A percentile compares a stretch with the other conserved stretches of the same genome.
These are phyloP conservation scores for Paradendryphiella salina DNA, from an alignment of 2,329 filamentous ascomycete genomes.

Conservation along the genomic window DNA sequence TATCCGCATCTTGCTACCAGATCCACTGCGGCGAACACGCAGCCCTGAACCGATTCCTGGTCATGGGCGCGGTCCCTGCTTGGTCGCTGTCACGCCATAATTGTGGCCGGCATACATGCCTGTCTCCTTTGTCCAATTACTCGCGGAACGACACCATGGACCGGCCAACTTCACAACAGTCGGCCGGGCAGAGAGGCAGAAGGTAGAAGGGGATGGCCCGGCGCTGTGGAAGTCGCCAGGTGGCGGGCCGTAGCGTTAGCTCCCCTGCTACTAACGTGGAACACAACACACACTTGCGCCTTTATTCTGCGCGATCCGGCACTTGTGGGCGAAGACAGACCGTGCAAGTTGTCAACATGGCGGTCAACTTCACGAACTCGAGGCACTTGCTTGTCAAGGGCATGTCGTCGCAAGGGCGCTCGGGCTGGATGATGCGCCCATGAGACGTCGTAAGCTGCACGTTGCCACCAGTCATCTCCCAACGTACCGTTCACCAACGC, in stretches of 20 bases:
- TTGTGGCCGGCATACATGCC: slow-evolving; percentile 4
- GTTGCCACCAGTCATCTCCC: slow-evolving; percentile 23
- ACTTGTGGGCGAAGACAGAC: not conserved
- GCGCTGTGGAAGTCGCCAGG: slow-evolving; percentile 13
- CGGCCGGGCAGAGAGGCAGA: not conserved
- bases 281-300: not conserved
- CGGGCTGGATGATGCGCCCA: slow-evolving; percentile 13
- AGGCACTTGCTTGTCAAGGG: slow-evolving; percentile 1
- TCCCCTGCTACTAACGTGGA: slow-evolving; percentile 18
- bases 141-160: not conserved
- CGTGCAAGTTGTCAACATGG: not conserved
- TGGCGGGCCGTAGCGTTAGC: slow-evolving; percentile 25
- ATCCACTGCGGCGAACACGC: not conserved
- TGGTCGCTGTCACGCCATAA: not conserved
- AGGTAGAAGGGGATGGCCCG: slow-evolving; percentile 3
- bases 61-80: not conserved
- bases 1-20: not conserved
- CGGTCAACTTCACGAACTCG: slow-evolving; percentile 1
- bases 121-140: slow-evolving; percentile 2
- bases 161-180: slow-evolving; percentile 3
- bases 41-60: not conserved
- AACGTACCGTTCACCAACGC: slow-evolving; percentile 5
- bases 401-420: slow-evolving; percentile 3
- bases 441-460: slow-evolving; percentile 17
- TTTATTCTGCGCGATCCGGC: not conserved